phyloP scores from a whole-genome alignment of 371 early-diverging fungal genomes.

The Mucor piriformis region DNA sequence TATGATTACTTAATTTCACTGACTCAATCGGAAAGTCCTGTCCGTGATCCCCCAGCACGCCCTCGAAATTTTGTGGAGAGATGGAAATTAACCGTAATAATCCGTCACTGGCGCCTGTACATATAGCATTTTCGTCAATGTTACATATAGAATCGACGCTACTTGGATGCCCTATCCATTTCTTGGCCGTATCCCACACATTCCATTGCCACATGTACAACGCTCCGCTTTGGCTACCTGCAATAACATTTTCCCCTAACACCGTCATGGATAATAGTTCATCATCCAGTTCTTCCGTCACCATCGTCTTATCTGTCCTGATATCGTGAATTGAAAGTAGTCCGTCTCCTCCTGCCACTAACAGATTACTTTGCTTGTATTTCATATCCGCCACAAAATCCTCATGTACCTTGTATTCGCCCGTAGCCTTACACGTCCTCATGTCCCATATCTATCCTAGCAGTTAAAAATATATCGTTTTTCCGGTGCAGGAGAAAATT shows the following conservation, averaged over 20 bases:
- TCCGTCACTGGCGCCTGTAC: conserved; percentile 90
- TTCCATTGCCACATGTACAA: conserved; percentile 75
- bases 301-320: conserved; percentile 65
- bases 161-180: conserved; percentile 87
- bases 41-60: conserved; percentile 84
- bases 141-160: conserved; percentile 82
- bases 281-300: conserved; percentile 86
- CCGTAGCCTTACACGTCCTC: conserved; percentile 63
- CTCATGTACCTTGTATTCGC: conserved; percentile 74
- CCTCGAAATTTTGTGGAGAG: conserved; percentile 55
- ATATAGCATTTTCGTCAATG: conserved; percentile 76
- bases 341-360: conserved; percentile 86
- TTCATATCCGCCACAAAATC: conserved; percentile 87
- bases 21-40: conserved; percentile 83
- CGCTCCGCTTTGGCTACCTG: conserved; percentile 86
- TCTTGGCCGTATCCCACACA: conserved; percentile 70
- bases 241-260: conserved; percentile 74
- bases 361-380: conserved; percentile 67
- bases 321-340: conserved; percentile 83
- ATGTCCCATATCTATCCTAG: conserved; percentile 69
- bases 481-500: too few species aligned
- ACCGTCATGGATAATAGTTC: conserved; percentile 81
- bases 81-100: conserved; percentile 11
- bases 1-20: conserved; percentile 61
- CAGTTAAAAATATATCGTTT: too few species aligned